Base-by-base conservation (phyloP, 2,329 filamentous ascomycete species). In the Xylogone sp. region DNA sequence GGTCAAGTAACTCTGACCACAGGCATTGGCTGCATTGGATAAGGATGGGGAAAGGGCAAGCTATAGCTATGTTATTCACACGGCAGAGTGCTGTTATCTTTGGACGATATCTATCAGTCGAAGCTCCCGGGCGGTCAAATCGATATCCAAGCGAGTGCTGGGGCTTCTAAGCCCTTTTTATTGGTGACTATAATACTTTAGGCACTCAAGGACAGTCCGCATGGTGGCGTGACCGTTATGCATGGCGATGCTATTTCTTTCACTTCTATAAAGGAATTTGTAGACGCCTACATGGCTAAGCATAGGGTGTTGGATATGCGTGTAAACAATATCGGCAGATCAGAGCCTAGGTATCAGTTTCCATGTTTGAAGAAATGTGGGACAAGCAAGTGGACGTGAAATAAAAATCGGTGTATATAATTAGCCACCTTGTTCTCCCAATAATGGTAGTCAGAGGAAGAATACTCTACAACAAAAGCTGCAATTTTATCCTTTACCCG, bases 281-380 rank as follows among this genome's bases (percentile, higher is more conserved):
- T 84, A 3, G 72, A 78, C 29, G 71, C 73, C 0, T 82, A 79
- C 43, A 59, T 81, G 18, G 61, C 68, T 0, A 75, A 74, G 39
- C 74, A 82, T 53, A 78, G 79, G 8, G 72, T 76, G 5, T 77
- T 84, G 49, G 82, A 85, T 55, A 78, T 85, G 20, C 66, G 85
- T 0, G 62, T 86, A 16, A 83, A 82, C 56, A 84, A 84, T 48
- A 81, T 84, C 2, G 82, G 82, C 2, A 74, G 74, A 48, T 78
- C 75, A 0, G 78, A 83, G 52, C 74, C 72, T 0, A 79, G 79
- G 0, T 70, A 71, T 24, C 79, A 0, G 78, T 72, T 0, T 65
- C 62, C 0, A 75, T 82, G 69, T 44, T 51, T 0, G 78, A 82
- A 49, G 68, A 71, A 1, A 58, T 69, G 0, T 83, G 78, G 79